Evolutionary conservation across 345 rosid species (phyloP).

Genomic region (Sonneratia caseolaris): DNA sequence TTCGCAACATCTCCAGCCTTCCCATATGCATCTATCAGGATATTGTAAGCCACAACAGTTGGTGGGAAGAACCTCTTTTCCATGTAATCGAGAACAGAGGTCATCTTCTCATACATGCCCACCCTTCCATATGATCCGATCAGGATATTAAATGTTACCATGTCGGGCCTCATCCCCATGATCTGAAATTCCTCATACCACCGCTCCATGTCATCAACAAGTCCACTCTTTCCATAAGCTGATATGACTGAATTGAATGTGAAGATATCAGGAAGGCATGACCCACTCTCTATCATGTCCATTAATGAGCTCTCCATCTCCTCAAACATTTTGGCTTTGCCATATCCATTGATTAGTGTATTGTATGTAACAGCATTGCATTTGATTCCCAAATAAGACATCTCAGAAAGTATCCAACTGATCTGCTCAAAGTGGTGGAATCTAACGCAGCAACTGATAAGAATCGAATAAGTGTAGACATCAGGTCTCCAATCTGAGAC

Average conservation of each 20-base stretch:
- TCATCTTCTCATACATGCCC: constrained; percentile 53
- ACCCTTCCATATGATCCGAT: constrained; percentile 59
- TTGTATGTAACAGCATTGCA: constrained; percentile 56
- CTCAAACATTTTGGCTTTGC: constrained; percentile 60
- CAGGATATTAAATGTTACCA: constrained; percentile 59
- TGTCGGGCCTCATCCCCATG: constrained; percentile 66
- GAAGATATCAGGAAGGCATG: constrained; percentile 55
- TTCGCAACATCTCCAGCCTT: constrained; percentile 44
- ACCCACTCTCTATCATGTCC: constrained; percentile 60
- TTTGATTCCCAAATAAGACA: constrained; percentile 59
- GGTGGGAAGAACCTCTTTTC: constrained; percentile 48
- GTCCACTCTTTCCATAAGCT: constrained; percentile 54
- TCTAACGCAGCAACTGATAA: constrained; percentile 48
- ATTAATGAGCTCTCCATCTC: constrained; percentile 54
- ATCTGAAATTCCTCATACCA: constrained; percentile 69
- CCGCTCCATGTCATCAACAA: constrained; percentile 54
- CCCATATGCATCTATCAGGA: constrained; percentile 59
- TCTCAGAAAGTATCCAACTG: constrained; percentile 43
- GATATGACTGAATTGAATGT: constrained; percentile 62
- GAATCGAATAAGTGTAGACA: constrained; percentile 59
- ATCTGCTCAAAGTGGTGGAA: constrained; percentile 42
- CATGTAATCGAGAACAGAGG: constrained; percentile 58
- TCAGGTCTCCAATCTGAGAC: constrained; percentile 62
- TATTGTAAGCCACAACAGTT: constrained; percentile 49
- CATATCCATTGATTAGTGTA: constrained; percentile 66